Percentiles rank a stretch among this genome's conserved stretches.
These are phyloP conservation scores for Coemansia reversa DNA, from an alignment of 192 early-diverging fungal species.

Conservation along the genomic window DNA sequence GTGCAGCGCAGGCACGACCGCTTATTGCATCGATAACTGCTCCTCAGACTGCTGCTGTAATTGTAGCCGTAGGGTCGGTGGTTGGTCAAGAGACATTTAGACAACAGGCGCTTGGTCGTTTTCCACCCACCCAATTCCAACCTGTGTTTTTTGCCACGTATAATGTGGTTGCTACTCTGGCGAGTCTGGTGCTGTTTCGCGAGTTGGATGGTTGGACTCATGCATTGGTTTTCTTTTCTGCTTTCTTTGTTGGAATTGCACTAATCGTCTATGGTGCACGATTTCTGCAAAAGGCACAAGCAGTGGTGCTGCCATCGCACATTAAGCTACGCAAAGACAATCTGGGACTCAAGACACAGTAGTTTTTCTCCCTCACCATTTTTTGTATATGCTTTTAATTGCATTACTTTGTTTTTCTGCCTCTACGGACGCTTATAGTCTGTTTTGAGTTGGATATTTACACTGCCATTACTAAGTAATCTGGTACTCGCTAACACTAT, in stretches of 20 bases:
- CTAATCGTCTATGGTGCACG: conserved; percentile 44
- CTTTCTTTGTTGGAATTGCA: conserved; percentile 33
- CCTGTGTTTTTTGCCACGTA: conserved; percentile 55
- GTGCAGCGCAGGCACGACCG: conserved; percentile 9
- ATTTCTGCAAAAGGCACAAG: conserved; percentile 35
- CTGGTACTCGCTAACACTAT: too few species aligned
- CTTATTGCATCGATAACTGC: conserved; percentile 14
- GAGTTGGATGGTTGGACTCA: conserved; percentile 44
- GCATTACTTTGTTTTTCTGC: too few species aligned
- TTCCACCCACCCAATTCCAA: conserved; percentile 52
- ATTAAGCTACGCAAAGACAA: conserved; percentile 46
- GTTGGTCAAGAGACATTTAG: conserved; percentile 51
- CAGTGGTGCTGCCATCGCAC: conserved; percentile 46
- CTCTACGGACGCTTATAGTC: too few species aligned
- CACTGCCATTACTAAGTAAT: too few species aligned
- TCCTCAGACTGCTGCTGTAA: conserved; percentile 26
- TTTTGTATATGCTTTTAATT: too few species aligned
- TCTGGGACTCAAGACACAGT: conserved; percentile 27
- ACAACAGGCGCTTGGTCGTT: conserved; percentile 53
- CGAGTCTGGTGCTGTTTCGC: conserved; percentile 42
- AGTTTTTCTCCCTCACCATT: too few species aligned
- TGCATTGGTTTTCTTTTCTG: conserved; percentile 29
- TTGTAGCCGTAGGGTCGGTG: conserved; percentile 39
- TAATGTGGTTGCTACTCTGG: conserved; percentile 48
- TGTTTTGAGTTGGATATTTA: too few species aligned